A percentile compares a stretch with the other conserved stretches of the same genome.
phyloP scores from a whole-genome alignment of 768 basidiomycete species.

The Rhizopogon salebrosus region DNA sequence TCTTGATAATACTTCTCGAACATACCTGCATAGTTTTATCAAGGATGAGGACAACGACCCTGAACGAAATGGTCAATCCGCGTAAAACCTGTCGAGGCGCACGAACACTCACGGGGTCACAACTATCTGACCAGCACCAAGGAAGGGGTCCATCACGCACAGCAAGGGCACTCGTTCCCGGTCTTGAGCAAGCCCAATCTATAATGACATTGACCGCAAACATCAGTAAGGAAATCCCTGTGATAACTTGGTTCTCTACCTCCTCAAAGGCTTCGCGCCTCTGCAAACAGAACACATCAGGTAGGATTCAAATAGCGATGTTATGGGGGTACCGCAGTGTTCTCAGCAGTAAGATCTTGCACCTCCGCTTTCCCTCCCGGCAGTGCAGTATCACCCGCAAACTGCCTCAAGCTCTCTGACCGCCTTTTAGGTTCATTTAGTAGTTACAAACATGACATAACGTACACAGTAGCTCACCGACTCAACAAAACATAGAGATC shows the following conservation, averaged over 20 bases:
- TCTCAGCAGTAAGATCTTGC: constrained; percentile 63
- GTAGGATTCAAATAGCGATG: neutral
- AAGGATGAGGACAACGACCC: constrained; percentile 80
- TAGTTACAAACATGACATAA: neutral
- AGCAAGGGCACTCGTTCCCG: constrained; percentile 64
- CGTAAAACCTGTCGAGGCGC: neutral
- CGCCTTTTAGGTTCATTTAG: constrained; percentile 42
- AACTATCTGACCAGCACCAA: constrained; percentile 64
- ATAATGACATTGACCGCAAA: constrained; percentile 2
- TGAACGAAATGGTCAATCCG: constrained; percentile 21
- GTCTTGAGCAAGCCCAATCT: constrained; percentile 85
- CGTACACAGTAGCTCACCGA: constrained; percentile 44
- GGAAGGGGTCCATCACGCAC: constrained; percentile 74
- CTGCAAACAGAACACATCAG: constrained; percentile 31
- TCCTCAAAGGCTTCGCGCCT: constrained; percentile 89
- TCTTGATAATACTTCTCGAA: constrained; percentile 8
- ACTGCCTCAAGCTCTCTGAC: constrained; percentile 64
- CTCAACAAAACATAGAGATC: constrained; percentile 85
- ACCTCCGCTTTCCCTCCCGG: constrained; percentile 82
- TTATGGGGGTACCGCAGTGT: constrained; percentile 62
- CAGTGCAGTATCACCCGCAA: constrained; percentile 84
- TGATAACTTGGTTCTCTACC: constrained; percentile 32
- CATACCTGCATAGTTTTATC: constrained; percentile 68
- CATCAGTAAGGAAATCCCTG: neutral
- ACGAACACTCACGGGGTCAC: constrained; percentile 74